These are phyloP conservation scores for Beta lomatogona DNA, from an alignment of 179 eudicot genomes.

Conservation along the genomic window DNA sequence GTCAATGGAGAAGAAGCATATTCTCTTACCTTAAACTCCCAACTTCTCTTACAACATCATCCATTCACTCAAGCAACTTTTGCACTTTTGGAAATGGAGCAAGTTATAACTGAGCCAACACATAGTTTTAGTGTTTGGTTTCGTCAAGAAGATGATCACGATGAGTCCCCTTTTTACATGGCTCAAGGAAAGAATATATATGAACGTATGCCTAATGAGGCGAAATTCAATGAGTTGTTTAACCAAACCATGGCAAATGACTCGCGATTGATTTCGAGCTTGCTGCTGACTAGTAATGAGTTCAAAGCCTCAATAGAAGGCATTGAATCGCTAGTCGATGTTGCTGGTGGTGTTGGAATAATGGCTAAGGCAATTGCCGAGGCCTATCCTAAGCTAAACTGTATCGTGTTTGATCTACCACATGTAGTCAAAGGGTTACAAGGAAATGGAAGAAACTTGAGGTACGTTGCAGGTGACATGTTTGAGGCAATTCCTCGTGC, in stretches of 20 bases:
- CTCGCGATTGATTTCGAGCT: conserved; percentile 25
- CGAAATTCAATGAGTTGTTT: conserved; percentile 19
- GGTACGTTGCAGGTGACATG: conserved; percentile 29
- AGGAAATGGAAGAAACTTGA: conserved; percentile 26
- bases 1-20: not conserved
- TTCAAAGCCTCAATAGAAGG: conserved; percentile 32
- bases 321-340: conserved; percentile 40
- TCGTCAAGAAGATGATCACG: conserved; percentile 17
- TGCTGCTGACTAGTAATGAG: conserved; percentile 17
- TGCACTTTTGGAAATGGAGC: conserved; percentile 29
- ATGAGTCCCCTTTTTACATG: conserved; percentile 20
- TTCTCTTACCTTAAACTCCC: conserved; percentile 31
- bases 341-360: conserved; percentile 45
- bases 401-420: conserved; percentile 35
- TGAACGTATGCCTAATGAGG: conserved; percentile 14
- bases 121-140: conserved; percentile 31
- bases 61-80: conserved; percentile 29
- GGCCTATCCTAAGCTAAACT: conserved; percentile 30
- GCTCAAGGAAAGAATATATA: conserved; percentile 32
- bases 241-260: conserved; percentile 42
- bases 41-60: conserved; percentile 31
- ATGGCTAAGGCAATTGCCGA: conserved; percentile 31
- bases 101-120: conserved; percentile 18
- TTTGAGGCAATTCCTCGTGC: conserved; percentile 32
- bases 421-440: conserved; percentile 27